Conservation (phyloP, 345 rosid species). For the Carallia brachiata region DNA sequence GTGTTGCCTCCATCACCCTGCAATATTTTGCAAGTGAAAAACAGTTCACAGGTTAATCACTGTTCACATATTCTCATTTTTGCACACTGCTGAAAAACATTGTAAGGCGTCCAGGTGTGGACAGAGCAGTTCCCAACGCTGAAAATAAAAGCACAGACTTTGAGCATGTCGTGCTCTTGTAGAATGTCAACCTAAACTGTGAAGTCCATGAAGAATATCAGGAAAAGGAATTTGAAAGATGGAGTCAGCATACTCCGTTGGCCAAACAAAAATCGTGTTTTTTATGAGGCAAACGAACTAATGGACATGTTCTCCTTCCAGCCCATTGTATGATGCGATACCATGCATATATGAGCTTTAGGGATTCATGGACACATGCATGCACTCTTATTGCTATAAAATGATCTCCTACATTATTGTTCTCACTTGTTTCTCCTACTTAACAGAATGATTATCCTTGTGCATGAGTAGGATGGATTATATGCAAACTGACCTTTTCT, state of each 20-base stretch:
- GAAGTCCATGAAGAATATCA: too few relatives aligned
- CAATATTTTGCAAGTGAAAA: slow-evolving; percentile 2
- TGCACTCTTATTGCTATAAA: background rate
- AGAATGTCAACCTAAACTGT: too few relatives aligned
- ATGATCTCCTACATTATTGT: background rate
- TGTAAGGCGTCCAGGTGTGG: too few relatives aligned
- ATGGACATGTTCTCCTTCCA: background rate
- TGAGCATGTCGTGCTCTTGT: too few relatives aligned
- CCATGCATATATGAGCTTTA: background rate
- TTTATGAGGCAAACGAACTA: too few relatives aligned
- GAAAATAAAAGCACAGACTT: too few relatives aligned
- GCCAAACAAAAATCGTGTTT: too few relatives aligned
- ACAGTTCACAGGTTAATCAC: background rate
- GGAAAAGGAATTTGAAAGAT: too few relatives aligned
- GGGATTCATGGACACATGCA: background rate
- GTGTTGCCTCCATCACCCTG: slow-evolving; percentile 34
- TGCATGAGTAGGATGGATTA: background rate
- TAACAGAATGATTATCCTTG: background rate
- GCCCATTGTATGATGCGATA: background rate
- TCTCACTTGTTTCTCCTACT: background rate
- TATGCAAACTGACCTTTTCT: slow-evolving; percentile 51
- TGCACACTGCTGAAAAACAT: too few relatives aligned
- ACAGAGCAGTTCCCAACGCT: too few relatives aligned
- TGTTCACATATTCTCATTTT: too few relatives aligned
- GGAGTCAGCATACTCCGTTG: too few relatives aligned